Evolutionary conservation across 352 stramenopile genomes (phyloP).

Genomic region (Phytophthora cryptogea): DNA sequence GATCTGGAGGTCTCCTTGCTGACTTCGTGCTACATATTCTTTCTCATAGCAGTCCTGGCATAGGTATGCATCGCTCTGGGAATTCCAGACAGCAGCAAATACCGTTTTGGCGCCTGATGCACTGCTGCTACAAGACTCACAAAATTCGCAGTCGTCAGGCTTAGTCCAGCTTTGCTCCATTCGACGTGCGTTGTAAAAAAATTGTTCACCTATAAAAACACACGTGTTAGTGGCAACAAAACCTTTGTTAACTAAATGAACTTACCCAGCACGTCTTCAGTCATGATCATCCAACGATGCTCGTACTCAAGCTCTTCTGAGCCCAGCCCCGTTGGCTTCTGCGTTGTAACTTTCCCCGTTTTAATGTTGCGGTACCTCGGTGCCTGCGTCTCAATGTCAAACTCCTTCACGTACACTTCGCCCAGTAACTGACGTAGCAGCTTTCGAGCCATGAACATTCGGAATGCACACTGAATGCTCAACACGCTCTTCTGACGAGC

Average conservation of each 20-base stretch:
- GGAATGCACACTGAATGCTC: conserved; percentile 58
- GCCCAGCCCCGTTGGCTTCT: conserved; percentile 63
- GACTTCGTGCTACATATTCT: conserved; percentile 26
- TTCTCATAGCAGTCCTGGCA: conserved; percentile 49
- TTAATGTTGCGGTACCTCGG: conserved; percentile 63
- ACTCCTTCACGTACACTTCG: conserved; percentile 62
- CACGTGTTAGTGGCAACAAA: conserved; percentile 17
- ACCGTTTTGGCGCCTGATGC: conserved; percentile 1
- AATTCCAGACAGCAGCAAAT: conserved; percentile 64
- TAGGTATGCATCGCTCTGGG: conserved; percentile 45
- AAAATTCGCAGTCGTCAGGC: conserved; percentile 58
- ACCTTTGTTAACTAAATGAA: conserved; percentile 7
- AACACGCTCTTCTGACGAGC: conserved; percentile 47
- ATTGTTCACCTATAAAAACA: conserved; percentile 46
- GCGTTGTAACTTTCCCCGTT: conserved; percentile 33
- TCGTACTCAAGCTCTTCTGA: conserved; percentile 59
- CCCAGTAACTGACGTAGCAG: conserved; percentile 54
- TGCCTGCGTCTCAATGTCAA: conserved; percentile 39
- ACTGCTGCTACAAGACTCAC: conserved; percentile 29
- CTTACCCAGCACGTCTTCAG: conserved; percentile 49
- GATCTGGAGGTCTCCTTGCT: conserved; percentile 13
- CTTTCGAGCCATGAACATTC: conserved; percentile 57
- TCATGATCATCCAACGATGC: conserved; percentile 64
- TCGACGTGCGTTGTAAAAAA: conserved; percentile 67
- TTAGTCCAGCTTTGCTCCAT: conserved; percentile 65